Evolutionary conservation across 2,329 filamentous ascomycete species (phyloP).

Genomic region (Cryphonectria nitschkei): DNA sequence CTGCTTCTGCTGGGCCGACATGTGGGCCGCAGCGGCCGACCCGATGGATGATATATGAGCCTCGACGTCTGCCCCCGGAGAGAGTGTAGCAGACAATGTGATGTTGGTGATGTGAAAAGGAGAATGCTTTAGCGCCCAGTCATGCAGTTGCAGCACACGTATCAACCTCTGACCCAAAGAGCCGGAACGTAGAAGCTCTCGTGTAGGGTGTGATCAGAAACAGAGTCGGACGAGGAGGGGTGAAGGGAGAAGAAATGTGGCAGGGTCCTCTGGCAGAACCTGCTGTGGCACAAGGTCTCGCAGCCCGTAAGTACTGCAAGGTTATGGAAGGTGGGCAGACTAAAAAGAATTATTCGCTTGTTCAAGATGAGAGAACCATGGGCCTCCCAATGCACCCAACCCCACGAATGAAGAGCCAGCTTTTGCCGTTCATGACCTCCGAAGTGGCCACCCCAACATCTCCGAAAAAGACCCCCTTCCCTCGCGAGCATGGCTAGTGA

Average conservation of each 20-base stretch:
- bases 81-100: not conserved
- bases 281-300: conserved; percentile 7
- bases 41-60: conserved; percentile 20
- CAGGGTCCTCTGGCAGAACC: not conserved
- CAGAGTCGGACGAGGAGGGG: conserved; percentile 3
- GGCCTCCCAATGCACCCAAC: not conserved
- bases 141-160: not conserved
- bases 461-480: conserved; percentile 5
- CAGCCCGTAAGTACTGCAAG: conserved; percentile 11
- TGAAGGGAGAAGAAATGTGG: not conserved
- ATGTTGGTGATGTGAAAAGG: conserved; percentile 25
- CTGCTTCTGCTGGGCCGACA: conserved; percentile 3
- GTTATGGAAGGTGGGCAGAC: conserved; percentile 10
- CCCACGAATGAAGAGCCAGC: not conserved
- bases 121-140: conserved; percentile 21
- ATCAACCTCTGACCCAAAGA: conserved; percentile 4
- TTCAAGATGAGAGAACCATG: not conserved
- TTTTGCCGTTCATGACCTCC: conserved; percentile 20
- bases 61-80: not conserved
- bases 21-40: conserved; percentile 14
- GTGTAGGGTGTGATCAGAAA: conserved; percentile 18
- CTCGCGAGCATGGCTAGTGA: conserved; percentile 8
- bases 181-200: conserved; percentile 1
- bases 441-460: conserved; percentile 7
- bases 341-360: not conserved